Evolutionary conservation across 2,329 filamentous ascomycete species (phyloP).

Genomic region (Pseudopyricularia javanii): DNA sequence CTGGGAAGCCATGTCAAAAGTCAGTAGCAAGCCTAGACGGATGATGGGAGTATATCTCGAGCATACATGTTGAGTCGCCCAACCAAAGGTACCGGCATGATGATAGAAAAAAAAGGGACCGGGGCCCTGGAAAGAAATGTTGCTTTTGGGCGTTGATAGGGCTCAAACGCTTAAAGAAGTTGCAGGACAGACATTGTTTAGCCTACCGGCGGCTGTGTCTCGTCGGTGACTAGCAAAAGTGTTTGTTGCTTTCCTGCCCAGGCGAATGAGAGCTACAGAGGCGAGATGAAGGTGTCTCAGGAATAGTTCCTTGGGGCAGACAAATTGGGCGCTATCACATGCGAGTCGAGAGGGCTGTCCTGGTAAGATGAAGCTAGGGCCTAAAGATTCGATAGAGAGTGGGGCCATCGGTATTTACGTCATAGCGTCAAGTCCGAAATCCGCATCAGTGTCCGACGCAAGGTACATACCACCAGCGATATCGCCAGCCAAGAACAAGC

Average conservation of each 20-base stretch:
- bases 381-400: neutral
- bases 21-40: neutral
- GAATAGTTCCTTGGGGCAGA: no score
- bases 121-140: neutral
- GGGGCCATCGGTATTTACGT: neutral
- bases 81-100: slow-evolving; percentile 40
- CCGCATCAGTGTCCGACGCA: neutral
- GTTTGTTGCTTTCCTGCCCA: neutral
- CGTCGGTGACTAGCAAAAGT: neutral
- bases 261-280: neutral
- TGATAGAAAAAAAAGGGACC: slow-evolving; percentile 3
- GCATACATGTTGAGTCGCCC: slow-evolving; percentile 36
- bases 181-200: neutral
- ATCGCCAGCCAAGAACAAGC: neutral
- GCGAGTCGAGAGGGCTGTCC: neutral
- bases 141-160: neutral
- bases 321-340: neutral
- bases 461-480: no score
- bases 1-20: slow-evolving; percentile 23
- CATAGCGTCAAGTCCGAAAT: neutral
- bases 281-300: neutral
- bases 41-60: neutral
- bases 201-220: neutral
- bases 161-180: neutral
- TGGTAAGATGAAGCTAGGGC: neutral